These are phyloP conservation scores for Bipolaris sorokiniana DNA, from an alignment of 2,329 filamentous ascomycete genomes.

Conservation along the genomic window DNA sequence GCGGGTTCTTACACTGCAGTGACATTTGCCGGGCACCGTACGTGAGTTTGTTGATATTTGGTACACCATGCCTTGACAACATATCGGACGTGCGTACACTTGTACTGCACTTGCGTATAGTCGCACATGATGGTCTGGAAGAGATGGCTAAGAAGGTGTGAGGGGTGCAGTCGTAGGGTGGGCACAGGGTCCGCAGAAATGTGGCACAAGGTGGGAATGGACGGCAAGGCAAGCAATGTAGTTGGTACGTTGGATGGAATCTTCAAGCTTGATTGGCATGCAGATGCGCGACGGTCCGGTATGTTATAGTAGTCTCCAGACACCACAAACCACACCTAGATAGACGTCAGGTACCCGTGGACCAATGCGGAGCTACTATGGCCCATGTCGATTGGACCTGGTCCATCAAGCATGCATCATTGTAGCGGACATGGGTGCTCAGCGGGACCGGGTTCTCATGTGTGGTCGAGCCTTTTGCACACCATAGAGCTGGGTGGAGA, in stretches of 20 bases:
- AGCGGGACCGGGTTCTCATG: slow-evolving; percentile 26
- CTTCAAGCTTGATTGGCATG: slow-evolving; percentile 15
- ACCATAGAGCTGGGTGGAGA: slow-evolving; percentile 25
- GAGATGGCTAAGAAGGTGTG: slow-evolving; percentile 7
- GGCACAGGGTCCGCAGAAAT: neutral
- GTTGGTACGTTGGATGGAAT: slow-evolving; percentile 13
- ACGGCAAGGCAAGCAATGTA: slow-evolving; percentile 9
- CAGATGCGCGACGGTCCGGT: slow-evolving; percentile 28
- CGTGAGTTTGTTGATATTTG: slow-evolving; percentile 61
- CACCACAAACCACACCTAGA: slow-evolving; percentile 18
- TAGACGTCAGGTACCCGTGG: slow-evolving; percentile 33
- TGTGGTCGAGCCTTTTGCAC: slow-evolving; percentile 31
- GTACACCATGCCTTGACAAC: slow-evolving; percentile 64
- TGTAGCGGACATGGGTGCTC: slow-evolving; percentile 25
- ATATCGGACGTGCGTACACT: slow-evolving; percentile 62
- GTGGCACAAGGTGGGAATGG: slow-evolving; percentile 4
- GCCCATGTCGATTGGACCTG: slow-evolving; percentile 21
- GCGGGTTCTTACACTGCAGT: slow-evolving; percentile 55
- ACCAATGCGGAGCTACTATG: slow-evolving; percentile 20
- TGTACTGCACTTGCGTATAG: slow-evolving; percentile 65
- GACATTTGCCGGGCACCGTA: slow-evolving; percentile 61
- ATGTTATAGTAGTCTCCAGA: slow-evolving; percentile 23
- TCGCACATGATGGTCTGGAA: slow-evolving; percentile 59
- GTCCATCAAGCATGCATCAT: slow-evolving; percentile 24
- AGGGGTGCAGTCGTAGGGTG: slow-evolving; percentile 12